Conservation (phyloP, 2,329 filamentous ascomycete species). For the Penicillium hesseltinei region DNA sequence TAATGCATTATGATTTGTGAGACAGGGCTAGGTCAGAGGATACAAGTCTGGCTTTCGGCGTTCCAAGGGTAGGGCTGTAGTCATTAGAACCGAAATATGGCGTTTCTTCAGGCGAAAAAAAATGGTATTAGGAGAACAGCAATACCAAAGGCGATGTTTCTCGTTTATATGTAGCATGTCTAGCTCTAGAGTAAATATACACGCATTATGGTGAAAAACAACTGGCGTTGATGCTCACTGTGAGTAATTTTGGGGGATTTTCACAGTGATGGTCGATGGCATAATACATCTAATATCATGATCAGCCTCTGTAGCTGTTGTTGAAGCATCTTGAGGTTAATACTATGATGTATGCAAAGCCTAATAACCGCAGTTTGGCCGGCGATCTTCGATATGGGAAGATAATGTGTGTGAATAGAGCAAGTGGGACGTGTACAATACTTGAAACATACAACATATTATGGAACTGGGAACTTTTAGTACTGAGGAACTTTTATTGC, state of each 20-base stretch:
- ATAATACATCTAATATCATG: not conserved
- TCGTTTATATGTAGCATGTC: not conserved
- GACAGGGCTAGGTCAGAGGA: not conserved
- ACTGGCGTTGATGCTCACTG: not conserved
- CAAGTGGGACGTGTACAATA: not conserved
- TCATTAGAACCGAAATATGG: not conserved
- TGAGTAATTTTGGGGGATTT: not conserved
- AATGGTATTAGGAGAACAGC: not conserved
- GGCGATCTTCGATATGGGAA: not conserved
- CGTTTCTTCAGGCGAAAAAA: not conserved
- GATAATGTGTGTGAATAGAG: slow-evolving; percentile 3
- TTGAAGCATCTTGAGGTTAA: not conserved
- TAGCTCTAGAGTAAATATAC: not conserved
- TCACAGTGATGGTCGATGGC: not conserved
- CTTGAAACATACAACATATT: not conserved
- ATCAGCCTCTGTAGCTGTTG: not conserved
- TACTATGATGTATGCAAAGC: not conserved
- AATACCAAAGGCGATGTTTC: not conserved
- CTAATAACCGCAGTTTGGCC: not conserved
- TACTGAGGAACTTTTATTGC: not conserved
- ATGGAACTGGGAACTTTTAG: rapidly evolving
- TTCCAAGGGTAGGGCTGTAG: not conserved
- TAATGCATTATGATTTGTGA: not conserved
- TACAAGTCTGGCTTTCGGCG: not conserved
- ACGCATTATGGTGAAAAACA: not conserved